Percentiles rank a stretch among this genome's conserved stretches.
phyloP scores from a whole-genome alignment of 371 early-diverging fungal genomes.

The Circinella umbellata region DNA sequence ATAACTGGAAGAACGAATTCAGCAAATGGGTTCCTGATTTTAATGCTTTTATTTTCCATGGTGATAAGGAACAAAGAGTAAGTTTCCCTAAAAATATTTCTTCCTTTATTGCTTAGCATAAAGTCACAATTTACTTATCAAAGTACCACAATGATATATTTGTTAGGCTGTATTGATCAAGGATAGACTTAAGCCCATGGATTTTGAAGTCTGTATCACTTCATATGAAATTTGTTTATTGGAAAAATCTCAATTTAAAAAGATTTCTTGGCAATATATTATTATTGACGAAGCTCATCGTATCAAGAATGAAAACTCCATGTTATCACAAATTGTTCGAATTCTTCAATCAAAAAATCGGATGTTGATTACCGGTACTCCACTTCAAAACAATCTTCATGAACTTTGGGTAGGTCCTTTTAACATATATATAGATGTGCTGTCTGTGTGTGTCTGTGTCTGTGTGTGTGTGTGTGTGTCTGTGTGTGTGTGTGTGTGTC shows the following conservation, averaged over 20 bases:
- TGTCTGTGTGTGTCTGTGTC: too few relatives aligned
- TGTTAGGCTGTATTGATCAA: constrained; percentile 60
- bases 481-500: too few relatives aligned
- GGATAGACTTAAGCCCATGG: constrained; percentile 58
- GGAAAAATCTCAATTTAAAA: constrained; percentile 86
- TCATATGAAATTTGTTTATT: constrained; percentile 97
- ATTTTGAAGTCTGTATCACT: constrained; percentile 96
- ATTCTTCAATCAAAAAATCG: constrained; percentile 88
- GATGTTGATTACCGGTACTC: constrained; percentile 98
- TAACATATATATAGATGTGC: too few relatives aligned
- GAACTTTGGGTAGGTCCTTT: constrained; percentile 87
- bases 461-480: too few relatives aligned
- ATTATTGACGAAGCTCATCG: constrained; percentile 99
- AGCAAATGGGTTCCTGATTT: constrained; percentile 93
- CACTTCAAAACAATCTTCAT: constrained; percentile 98
- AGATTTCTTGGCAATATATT: constrained; percentile 92
- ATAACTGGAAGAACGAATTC: constrained; percentile 98
- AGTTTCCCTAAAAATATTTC: constrained; percentile 1
- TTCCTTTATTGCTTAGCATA: background rate
- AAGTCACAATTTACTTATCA: too few relatives aligned
- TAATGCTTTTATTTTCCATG: constrained; percentile 92
- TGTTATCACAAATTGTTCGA: constrained; percentile 92
- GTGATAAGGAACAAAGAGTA: constrained; percentile 88
- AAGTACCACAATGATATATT: too few relatives aligned
- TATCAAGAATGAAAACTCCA: constrained; percentile 98